Conservation (phyloP, 441 rosid species). For the Adansonia gregorii region DNA sequence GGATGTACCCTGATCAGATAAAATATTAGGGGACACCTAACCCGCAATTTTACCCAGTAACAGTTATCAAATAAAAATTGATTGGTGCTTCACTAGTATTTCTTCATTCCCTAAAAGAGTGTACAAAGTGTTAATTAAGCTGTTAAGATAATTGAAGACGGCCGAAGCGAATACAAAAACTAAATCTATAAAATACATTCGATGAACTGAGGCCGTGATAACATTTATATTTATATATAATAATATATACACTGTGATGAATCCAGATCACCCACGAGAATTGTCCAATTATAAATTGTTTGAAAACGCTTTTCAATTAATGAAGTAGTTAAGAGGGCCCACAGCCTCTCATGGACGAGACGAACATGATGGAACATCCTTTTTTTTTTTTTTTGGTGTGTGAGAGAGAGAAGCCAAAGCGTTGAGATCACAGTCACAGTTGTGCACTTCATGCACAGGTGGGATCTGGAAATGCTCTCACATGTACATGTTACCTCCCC, state of each 20-base stretch:
- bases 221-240: not conserved
- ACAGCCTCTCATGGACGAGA: not conserved
- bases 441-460: not conserved
- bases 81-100: not conserved
- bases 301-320: constrained; percentile 16
- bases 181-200: not conserved
- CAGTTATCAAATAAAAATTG: not conserved
- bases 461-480: constrained; percentile 7
- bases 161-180: not conserved
- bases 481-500: constrained; percentile 22
- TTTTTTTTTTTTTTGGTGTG: too few relatives aligned
- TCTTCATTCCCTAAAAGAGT: not conserved
- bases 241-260: not conserved
- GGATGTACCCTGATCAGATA: constrained; percentile 13
- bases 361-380: not conserved
- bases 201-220: constrained; percentile 17
- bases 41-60: too few relatives aligned
- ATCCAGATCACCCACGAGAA: constrained; percentile 22
- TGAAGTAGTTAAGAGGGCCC: constrained; percentile 11
- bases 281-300: not conserved
- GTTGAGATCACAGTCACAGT: constrained; percentile 4
- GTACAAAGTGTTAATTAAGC: not conserved
- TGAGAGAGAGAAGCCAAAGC: not conserved
- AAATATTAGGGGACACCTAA: constrained; percentile 6
- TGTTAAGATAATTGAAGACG: not conserved